phyloP scores from a whole-genome alignment of 352 stramenopile genomes.

The Elongisporangium anandrum region DNA sequence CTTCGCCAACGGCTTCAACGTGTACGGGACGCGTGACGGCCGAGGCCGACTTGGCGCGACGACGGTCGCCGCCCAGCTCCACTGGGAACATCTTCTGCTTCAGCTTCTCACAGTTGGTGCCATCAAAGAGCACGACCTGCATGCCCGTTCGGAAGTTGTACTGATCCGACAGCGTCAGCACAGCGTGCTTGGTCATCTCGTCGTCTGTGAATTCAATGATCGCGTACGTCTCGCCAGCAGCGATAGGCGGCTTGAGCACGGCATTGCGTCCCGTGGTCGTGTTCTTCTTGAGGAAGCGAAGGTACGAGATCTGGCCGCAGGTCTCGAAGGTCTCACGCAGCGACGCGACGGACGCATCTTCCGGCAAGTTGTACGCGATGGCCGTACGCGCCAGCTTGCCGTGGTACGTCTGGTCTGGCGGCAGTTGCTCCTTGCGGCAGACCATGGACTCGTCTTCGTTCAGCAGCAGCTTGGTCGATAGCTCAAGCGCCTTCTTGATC shows the following conservation, averaged over 20 bases:
- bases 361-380: conserved; percentile 84
- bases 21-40: conserved; percentile 69
- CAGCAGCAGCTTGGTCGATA: conserved; percentile 81
- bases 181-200: conserved; percentile 87
- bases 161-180: conserved; percentile 81
- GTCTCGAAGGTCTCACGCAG: conserved; percentile 81
- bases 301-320: conserved; percentile 82
- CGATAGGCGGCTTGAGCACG: conserved; percentile 85
- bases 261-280: conserved; percentile 82
- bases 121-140: conserved; percentile 87
- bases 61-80: conserved; percentile 60
- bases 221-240: conserved; percentile 81
- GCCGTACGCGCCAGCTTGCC: conserved; percentile 80
- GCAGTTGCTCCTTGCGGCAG: conserved; percentile 79
- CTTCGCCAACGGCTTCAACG: conserved; percentile 80
- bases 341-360: conserved; percentile 81
- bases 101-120: conserved; percentile 84
- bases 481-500: conserved; percentile 76
- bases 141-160: conserved; percentile 87
- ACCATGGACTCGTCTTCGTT: conserved; percentile 83
- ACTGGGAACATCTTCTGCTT: conserved; percentile 90
- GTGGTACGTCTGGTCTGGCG: conserved; percentile 81
- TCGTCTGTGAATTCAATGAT: conserved; percentile 89
- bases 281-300: conserved; percentile 88
- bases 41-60: conserved; percentile 76